phyloP scores from a whole-genome alignment of 345 rosid species.

The Salix exigua region DNA sequence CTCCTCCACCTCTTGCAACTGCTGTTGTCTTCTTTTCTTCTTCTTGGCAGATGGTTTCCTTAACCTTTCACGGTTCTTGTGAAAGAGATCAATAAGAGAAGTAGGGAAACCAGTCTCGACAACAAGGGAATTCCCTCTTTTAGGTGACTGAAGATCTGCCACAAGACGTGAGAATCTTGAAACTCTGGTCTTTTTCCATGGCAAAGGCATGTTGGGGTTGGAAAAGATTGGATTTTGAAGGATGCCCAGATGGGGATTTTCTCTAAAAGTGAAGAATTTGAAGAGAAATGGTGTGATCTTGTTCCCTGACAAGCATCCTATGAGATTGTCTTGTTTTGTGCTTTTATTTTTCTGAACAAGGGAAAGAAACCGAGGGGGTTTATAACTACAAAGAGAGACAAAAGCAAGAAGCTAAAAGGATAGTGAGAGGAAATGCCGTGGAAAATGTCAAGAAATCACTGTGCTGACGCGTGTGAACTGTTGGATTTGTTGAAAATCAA shows the following conservation, averaged over 20 bases:
- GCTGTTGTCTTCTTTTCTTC: background rate
- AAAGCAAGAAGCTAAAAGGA: background rate
- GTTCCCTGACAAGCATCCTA: background rate
- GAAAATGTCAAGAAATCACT: background rate
- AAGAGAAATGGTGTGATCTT: background rate
- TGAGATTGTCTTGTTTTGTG: background rate
- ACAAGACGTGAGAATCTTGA: conserved; percentile 59
- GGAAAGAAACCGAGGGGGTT: background rate
- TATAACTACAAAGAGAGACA: background rate
- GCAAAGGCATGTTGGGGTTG: conserved; percentile 52
- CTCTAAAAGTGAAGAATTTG: background rate
- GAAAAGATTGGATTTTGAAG: background rate
- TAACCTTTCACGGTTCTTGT: conserved; percentile 72
- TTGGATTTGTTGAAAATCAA: background rate
- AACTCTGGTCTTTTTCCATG: conserved; percentile 62
- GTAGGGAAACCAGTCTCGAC: conserved; percentile 92
- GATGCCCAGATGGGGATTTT: background rate
- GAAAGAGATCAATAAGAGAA: conserved; percentile 75
- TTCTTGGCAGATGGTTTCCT: conserved; percentile 46
- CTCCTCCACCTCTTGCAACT: background rate
- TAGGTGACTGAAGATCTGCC: conserved; percentile 70
- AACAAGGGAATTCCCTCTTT: conserved; percentile 63
- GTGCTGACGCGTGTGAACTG: background rate
- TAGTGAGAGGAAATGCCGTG: background rate
- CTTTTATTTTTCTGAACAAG: background rate